phyloP scores from a whole-genome alignment of 2,329 filamentous ascomycete species.

The Claviceps paspali region DNA sequence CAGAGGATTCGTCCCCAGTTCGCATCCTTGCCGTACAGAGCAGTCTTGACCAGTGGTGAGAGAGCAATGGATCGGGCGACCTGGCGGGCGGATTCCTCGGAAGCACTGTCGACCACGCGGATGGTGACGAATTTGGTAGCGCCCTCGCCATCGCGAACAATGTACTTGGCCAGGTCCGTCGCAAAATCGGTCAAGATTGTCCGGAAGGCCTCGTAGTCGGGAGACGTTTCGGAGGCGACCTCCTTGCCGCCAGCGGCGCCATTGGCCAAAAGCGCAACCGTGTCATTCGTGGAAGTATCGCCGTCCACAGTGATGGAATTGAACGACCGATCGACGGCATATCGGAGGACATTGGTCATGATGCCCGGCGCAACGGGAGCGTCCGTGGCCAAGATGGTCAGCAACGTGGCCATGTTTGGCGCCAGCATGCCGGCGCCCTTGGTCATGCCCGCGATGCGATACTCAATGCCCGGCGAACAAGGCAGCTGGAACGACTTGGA shows the following conservation, averaged over 20 bases:
- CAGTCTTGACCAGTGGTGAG: conserved; percentile 91
- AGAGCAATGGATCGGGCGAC: conserved; percentile 80
- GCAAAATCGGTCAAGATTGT: conserved; percentile 62
- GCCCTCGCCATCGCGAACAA: conserved; percentile 91
- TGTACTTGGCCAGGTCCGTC: conserved; percentile 72
- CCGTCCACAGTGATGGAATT: conserved; percentile 96
- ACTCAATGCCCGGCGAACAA: conserved; percentile 58
- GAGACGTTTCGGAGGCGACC: conserved; percentile 36
- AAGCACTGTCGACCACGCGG: conserved; percentile 58
- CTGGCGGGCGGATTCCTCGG: conserved; percentile 55
- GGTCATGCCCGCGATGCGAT: conserved; percentile 83
- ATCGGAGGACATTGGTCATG: conserved; percentile 54
- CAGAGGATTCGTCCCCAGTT: conserved; percentile 98
- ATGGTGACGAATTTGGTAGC: conserved; percentile 98
- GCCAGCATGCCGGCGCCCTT: conserved; percentile 99
- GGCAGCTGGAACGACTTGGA: conserved; percentile 75
- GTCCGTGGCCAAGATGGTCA: conserved; percentile 85
- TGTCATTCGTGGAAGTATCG: conserved; percentile 96
- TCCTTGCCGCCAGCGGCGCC: conserved; percentile 67
- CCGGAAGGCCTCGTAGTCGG: conserved; percentile 57
- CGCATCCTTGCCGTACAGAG: conserved; percentile 89
- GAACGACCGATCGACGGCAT: conserved; percentile 72
- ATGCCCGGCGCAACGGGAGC: conserved; percentile 57
- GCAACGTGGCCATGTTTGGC: conserved; percentile 93
- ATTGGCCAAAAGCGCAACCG: conserved; percentile 86